Evolutionary conservation across 2,329 filamentous ascomycete species (phyloP).

Genomic region (Neofusicoccum parvum): DNA sequence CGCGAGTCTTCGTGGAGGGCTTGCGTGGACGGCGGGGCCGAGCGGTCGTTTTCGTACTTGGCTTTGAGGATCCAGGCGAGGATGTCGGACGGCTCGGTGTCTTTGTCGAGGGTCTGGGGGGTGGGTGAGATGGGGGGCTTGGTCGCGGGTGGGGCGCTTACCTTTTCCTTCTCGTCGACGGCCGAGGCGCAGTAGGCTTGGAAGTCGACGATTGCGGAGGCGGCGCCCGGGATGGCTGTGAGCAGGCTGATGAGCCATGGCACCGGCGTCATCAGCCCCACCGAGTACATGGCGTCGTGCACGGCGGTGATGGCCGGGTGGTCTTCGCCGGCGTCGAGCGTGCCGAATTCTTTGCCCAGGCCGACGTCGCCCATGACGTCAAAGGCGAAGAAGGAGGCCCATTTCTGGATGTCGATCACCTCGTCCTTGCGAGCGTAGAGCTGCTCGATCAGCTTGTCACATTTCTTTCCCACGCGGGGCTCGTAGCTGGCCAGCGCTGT

Average conservation of each 20-base stretch:
- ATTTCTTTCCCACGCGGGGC: conserved; percentile 35
- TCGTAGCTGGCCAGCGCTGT: conserved; percentile 28
- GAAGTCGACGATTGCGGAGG: conserved; percentile 32
- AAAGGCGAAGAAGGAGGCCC: conserved; percentile 47
- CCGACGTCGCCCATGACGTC: conserved; percentile 54
- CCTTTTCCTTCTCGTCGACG: conserved; percentile 36
- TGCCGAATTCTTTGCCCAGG: conserved; percentile 45
- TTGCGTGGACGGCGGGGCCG: conserved; percentile 34
- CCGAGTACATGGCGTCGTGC: conserved; percentile 37
- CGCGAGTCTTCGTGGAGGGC: conserved; percentile 39
- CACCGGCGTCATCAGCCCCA: conserved; percentile 37
- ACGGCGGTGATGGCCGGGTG: conserved; percentile 38
- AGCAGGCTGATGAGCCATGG: conserved; percentile 43
- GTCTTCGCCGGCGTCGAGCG: conserved; percentile 33
- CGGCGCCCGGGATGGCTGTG: conserved; percentile 33
- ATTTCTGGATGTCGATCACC: conserved; percentile 33
- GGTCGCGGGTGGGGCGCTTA: conserved; percentile 19
- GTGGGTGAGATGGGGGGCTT: neutral
- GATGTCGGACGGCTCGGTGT: conserved; percentile 39
- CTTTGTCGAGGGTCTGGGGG: conserved; percentile 6
- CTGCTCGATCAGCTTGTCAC: conserved; percentile 30
- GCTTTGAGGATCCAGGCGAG: conserved; percentile 46
- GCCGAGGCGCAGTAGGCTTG: conserved; percentile 32
- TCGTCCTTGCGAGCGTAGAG: conserved; percentile 29
- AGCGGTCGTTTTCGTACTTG: conserved; percentile 38